Base-by-base conservation (phyloP, 768 basidiomycete species). In the Dentipellis sp. region DNA sequence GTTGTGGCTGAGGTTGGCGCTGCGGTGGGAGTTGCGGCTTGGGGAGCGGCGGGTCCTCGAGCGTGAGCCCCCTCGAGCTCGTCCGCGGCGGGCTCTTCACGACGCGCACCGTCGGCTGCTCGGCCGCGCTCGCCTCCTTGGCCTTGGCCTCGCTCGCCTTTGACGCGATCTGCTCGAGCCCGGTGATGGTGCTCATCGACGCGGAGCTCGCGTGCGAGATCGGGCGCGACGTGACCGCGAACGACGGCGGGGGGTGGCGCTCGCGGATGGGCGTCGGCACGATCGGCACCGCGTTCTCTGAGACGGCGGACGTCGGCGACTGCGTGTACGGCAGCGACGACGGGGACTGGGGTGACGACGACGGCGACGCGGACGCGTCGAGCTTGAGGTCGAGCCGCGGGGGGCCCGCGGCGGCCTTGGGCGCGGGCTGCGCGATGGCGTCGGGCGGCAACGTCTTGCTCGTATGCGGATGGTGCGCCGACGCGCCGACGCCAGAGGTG, bases 161-260 rank as follows among this genome's bases (percentile, higher is more conserved):
- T 14, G 42, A 17, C 14, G n/a, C 19, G 9, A 47, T 23, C 12
- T 52, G 46, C 0, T 56, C 60, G n/a, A 55, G 35, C 3, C 47
- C 55, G 1, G 58, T 39, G 8, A 57, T 34, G 10, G 60, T 56
- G 8, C 23, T 54, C 10, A 45, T 10, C 22, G 57, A 59, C 2
- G 14, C 47, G 8, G 35, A 39, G 57, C 35, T 52, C 34, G 50
- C 60, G 51, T 69, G 66, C 4, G 68, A 70, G 4, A 53, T 38
- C 3, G 72, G 70, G 7, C 71, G 63, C 9, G 70, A 70, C 16
- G 69, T 71, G 14, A 72, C 71, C n/a, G 66, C 63, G 54, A 72
- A 72, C 11, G 70, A 59, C 3, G 71, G 65, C 0, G 65, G 65
- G 4, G 65, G 65, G 8, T 64, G 64, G 10, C 70, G 68, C 42